Conservation (phyloP, 495 filamentous ascomycete genomes). For the Venustampulla echinocandica region DNA sequence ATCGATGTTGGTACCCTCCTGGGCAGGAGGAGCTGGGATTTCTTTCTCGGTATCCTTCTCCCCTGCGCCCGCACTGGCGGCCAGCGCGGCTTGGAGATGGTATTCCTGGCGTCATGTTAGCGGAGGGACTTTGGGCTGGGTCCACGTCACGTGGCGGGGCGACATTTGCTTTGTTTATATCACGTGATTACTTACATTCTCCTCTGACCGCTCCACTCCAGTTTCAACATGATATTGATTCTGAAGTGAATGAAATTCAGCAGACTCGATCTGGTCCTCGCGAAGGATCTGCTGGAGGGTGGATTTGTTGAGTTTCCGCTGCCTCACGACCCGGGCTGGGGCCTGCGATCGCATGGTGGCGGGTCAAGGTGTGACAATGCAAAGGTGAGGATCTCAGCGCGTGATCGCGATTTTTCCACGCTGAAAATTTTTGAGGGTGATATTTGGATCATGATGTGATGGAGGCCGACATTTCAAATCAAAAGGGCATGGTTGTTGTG, state of each 20-base stretch:
- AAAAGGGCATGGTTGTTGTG: constrained; percentile 1
- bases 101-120: constrained; percentile 65
- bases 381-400: constrained; percentile 22
- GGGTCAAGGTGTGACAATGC: constrained; percentile 32
- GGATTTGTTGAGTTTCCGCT: constrained; percentile 87
- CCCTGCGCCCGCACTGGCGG: constrained; percentile 59
- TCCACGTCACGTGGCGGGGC: background rate
- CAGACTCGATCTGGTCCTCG: constrained; percentile 83
- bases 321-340: constrained; percentile 63
- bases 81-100: constrained; percentile 91
- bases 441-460: constrained; percentile 37
- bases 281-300: constrained; percentile 75
- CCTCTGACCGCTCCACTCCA: constrained; percentile 92
- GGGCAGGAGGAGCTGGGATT: constrained; percentile 76
- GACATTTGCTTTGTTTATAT: constrained; percentile 5
- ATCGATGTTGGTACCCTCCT: constrained; percentile 65
- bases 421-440: constrained; percentile 38
- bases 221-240: constrained; percentile 71
- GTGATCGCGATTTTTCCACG: constrained; percentile 27
- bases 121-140: constrained; percentile 9
- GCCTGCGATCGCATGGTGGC: constrained; percentile 49
- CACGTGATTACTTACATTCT: constrained; percentile 66
- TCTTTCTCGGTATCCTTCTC: constrained; percentile 62
- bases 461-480: constrained; percentile 8
- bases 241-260: constrained; percentile 40